These are phyloP conservation scores for Gynochthodes officinalis DNA, from an alignment of 257 asterid genomes.

Conservation along the genomic window DNA sequence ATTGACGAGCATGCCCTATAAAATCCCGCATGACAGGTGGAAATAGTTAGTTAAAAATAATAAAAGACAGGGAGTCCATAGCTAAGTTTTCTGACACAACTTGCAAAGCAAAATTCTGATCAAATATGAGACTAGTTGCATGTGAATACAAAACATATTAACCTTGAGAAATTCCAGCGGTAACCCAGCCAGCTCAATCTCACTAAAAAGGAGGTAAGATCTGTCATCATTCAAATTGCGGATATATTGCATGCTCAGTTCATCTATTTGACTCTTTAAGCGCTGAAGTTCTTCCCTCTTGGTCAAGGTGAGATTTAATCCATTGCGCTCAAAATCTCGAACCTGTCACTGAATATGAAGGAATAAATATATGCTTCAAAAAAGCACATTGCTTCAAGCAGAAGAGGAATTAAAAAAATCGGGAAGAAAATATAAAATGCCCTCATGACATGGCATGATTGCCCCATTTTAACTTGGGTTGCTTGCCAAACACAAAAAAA, in stretches of 20 bases:
- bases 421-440: neutral
- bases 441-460: neutral
- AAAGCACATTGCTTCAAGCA: constrained; percentile 10
- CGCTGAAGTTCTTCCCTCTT: constrained; percentile 89
- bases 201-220: constrained; percentile 58
- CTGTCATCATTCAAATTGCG: constrained; percentile 66
- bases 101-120: neutral
- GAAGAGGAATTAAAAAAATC: neutral
- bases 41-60: neutral
- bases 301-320: constrained; percentile 72
- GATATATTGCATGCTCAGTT: constrained; percentile 75
- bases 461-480: neutral
- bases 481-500: neutral
- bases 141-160: constrained; percentile 8
- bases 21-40: neutral
- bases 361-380: constrained; percentile 41
- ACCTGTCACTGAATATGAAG: constrained; percentile 86
- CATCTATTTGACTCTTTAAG: constrained; percentile 68
- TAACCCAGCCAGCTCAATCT: constrained; percentile 74
- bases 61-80: neutral
- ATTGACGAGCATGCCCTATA: neutral
- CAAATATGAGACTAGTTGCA: neutral
- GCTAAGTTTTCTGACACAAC: neutral
- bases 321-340: constrained; percentile 89
- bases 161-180: constrained; percentile 84